Evolutionary conservation across 768 basidiomycete genomes (phyloP), one percentile per base, ranked within the genome.

Genomic region (Pleurotus tuber-regium): DNA sequence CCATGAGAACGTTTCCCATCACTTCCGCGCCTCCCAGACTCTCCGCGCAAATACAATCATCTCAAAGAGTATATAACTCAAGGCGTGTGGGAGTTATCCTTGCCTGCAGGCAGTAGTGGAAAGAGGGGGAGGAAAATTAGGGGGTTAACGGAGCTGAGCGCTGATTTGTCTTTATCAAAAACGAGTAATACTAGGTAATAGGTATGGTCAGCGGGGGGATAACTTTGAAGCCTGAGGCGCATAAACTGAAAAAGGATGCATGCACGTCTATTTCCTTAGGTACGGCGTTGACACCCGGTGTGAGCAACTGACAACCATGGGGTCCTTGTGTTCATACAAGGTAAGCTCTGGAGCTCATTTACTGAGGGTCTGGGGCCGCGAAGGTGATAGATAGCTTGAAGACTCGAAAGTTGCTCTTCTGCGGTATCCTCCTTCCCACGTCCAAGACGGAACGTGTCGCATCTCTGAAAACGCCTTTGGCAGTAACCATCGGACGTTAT

Each of bases 1-100:
- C 12, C 14, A 29, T 47, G 46, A 47, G 46, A 47, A 33, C 16
- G 31, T 11, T 47, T 47, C 46, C 46, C 46, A 47, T 29, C 46
- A 16, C 26, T 19, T 24, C 46, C 46, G 46, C 43, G 43, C 46
- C n/a, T 47, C 46, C 46, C 30, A 47, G 46, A 47, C 12, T 47
- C 23, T 29, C 12, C 18, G 40, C 23, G 40, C 23, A 21, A 12
- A 21, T 18, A n/a, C n/a, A n/a, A n/a, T n/a, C n/a, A n/a, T n/a
- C n/a, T n/a, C n/a, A n/a, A n/a, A n/a, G n/a, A n/a, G n/a, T n/a
- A n/a, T n/a, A n/a, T n/a, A n/a, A n/a, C n/a, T n/a, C n/a, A n/a
- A n/a, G n/a, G n/a, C n/a, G n/a, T n/a, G n/a, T n/a, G n/a, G n/a
- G n/a, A n/a, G n/a, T n/a, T n/a, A n/a, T n/a, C n/a, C n/a, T n/a